A percentile compares a stretch with the other conserved stretches of the same genome.
Evolutionary conservation across 2,329 filamentous ascomycete genomes (phyloP).

Genomic region (Ciborinia camelliae): DNA sequence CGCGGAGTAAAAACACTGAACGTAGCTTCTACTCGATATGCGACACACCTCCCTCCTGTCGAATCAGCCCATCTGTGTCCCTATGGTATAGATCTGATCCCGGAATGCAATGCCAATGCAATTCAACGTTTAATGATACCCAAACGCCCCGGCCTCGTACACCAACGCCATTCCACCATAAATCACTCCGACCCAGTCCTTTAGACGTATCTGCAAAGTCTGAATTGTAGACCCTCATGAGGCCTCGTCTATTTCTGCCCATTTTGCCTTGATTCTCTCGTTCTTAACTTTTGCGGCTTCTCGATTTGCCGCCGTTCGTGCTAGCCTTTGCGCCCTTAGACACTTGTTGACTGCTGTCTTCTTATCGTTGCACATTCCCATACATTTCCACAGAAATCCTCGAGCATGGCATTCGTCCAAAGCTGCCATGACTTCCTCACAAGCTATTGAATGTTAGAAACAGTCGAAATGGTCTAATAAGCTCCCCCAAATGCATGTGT

Average conservation of each 20-base stretch:
- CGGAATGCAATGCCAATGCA: neutral
- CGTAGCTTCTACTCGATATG: neutral
- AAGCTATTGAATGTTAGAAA: conserved; percentile 57
- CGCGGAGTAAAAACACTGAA: neutral
- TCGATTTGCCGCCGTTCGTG: conserved; percentile 74
- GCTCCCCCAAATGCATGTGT: conserved; percentile 4
- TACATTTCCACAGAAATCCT: conserved; percentile 87
- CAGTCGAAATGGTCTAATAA: neutral
- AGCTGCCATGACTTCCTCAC: conserved; percentile 88
- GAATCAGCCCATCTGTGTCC: neutral
- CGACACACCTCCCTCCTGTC: neutral
- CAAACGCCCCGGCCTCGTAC: conserved; percentile 6
- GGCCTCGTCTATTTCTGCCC: conserved; percentile 74
- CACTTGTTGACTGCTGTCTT: conserved; percentile 85
- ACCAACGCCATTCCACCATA: conserved; percentile 7
- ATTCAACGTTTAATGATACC: neutral
- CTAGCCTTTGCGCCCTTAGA: conserved; percentile 73
- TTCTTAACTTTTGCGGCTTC: conserved; percentile 66
- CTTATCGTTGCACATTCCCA: conserved; percentile 84
- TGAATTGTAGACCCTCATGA: conserved; percentile 43
- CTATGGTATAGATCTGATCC: neutral
- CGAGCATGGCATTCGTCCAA: conserved; percentile 93
- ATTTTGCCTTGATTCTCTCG: conserved; percentile 70
- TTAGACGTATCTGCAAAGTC: neutral
- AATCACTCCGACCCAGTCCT: neutral